Conservation (phyloP, 306 rosid species). For the Boehmeria nivea region DNA sequence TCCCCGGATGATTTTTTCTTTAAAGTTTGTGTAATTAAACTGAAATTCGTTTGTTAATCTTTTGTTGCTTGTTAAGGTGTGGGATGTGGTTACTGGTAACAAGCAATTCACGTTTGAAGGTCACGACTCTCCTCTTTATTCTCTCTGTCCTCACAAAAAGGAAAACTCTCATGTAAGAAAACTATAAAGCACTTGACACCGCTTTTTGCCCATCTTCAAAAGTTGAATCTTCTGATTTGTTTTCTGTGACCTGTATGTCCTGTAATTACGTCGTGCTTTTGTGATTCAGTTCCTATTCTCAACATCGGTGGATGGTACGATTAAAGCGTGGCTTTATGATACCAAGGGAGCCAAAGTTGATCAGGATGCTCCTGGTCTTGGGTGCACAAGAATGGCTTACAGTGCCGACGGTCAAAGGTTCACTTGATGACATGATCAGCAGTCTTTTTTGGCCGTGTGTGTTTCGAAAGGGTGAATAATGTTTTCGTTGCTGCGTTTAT, state of each 20-base stretch:
- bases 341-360: slow-evolving; percentile 51
- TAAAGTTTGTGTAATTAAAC: slow-evolving; percentile 17
- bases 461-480: background rate
- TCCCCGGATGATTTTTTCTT: no score
- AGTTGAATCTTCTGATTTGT: slow-evolving; percentile 7
- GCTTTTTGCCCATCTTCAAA: background rate
- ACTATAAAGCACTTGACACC: background rate
- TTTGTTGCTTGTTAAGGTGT: slow-evolving; percentile 60
- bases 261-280: no score
- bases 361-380: slow-evolving; percentile 71
- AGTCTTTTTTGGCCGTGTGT: no score
- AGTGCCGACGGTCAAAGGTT: slow-evolving; percentile 77
- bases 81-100: slow-evolving; percentile 62
- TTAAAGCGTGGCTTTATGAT: no score
- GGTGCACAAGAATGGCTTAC: slow-evolving; percentile 70
- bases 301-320: slow-evolving; percentile 68
- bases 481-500: slow-evolving; percentile 1
- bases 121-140: slow-evolving; percentile 72
- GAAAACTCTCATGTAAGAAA: slow-evolving; percentile 50
- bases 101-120: slow-evolving; percentile 56
- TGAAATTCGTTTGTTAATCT: slow-evolving; percentile 14
- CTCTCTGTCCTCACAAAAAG: slow-evolving; percentile 61
- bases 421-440: no score
- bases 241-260: background rate
- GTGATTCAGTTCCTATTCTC: slow-evolving; percentile 63